Evolutionary conservation across 2,329 filamentous ascomycete genomes (phyloP).

Genomic region (Aureobasidium leucospermi): DNA sequence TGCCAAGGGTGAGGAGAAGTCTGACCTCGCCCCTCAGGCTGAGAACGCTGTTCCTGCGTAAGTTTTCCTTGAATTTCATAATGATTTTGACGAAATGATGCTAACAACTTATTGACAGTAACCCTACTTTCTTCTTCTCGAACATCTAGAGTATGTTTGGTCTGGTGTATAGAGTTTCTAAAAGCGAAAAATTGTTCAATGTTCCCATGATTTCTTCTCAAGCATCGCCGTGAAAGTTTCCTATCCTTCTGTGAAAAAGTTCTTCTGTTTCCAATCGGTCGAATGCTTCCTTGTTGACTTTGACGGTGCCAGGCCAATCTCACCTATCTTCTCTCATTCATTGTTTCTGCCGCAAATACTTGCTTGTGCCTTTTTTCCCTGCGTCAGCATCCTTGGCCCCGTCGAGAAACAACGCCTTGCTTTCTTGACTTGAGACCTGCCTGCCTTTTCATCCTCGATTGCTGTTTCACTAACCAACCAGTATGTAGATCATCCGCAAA

Average conservation of each 20-base stretch:
- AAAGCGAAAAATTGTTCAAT: background rate
- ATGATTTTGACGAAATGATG: background rate
- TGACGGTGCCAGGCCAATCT: too few species aligned
- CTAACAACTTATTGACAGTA: background rate
- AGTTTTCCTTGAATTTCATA: conserved; percentile 33
- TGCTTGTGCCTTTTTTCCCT: too few species aligned
- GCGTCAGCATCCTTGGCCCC: too few species aligned
- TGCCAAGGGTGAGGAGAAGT: conserved; percentile 50
- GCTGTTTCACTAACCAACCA: too few species aligned
- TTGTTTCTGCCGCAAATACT: too few species aligned
- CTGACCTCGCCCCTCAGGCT: conserved; percentile 52
- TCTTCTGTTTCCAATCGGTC: background rate
- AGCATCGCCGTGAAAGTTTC: too few species aligned
- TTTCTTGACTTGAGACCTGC: too few species aligned
- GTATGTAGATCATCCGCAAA: too few species aligned
- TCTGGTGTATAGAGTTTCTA: background rate
- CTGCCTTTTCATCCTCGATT: too few species aligned
- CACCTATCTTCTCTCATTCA: too few species aligned
- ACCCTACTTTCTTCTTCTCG: conserved; percentile 66
- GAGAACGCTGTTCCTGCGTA: conserved; percentile 63
- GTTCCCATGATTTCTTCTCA: background rate
- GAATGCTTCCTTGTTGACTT: background rate
- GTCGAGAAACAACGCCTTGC: too few species aligned
- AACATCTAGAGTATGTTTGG: background rate
- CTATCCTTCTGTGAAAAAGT: background rate